Conservation (phyloP, 495 filamentous ascomycete species). For the Penicillium samsonianum region DNA sequence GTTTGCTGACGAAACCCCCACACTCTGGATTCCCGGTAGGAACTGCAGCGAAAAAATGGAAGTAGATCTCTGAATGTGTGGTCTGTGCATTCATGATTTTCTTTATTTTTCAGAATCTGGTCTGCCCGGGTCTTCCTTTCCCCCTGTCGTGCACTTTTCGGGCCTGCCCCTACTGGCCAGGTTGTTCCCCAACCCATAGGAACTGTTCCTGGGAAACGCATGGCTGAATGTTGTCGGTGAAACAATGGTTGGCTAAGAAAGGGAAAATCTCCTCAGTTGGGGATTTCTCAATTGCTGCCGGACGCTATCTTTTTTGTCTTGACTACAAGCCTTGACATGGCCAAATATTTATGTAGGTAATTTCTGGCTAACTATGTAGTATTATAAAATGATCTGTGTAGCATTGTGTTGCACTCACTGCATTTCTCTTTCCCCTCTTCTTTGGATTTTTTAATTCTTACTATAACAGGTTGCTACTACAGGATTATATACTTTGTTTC, state of each 20-base stretch:
- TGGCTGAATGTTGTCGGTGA: neutral
- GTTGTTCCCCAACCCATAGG: neutral
- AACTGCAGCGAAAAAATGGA: neutral
- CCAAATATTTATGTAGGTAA: neutral
- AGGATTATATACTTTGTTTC: neutral
- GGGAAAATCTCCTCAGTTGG: neutral
- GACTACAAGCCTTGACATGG: neutral
- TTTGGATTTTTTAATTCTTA: neutral
- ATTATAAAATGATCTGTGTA: neutral
- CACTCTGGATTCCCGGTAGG: neutral
- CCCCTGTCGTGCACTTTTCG: neutral
- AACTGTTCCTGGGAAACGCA: neutral
- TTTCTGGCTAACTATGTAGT: neutral
- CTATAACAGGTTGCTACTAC: neutral
- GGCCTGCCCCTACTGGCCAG: neutral
- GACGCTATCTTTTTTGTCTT: neutral
- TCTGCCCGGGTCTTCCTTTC: neutral
- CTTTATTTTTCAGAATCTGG: neutral
- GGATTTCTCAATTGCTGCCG: neutral
- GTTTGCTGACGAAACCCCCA: neutral
- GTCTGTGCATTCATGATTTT: neutral
- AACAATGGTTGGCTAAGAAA: neutral
- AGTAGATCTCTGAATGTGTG: neutral
- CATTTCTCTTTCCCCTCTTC: neutral
- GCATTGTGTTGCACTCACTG: neutral